These are phyloP conservation scores for Pichia sp. DNA, from an alignment of 1,139 yeast species.

Conservation along the genomic window DNA sequence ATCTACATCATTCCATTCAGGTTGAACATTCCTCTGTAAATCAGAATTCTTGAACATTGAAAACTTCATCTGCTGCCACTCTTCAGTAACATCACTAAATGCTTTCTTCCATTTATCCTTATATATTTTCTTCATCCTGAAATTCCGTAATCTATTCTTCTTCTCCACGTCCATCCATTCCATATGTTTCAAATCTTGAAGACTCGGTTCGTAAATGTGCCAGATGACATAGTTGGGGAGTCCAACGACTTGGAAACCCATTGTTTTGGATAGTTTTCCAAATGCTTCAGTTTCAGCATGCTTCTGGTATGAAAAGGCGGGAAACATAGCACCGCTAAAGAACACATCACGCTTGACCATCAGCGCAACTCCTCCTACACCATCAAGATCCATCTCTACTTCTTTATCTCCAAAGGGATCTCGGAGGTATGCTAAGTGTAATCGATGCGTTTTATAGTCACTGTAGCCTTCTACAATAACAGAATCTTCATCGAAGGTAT, in stretches of 20 bases:
- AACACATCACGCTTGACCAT: constrained; percentile 74
- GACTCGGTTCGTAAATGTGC: constrained; percentile 81
- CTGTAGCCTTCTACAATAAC: constrained; percentile 90
- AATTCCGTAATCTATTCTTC: constrained; percentile 29
- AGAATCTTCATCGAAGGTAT: constrained; percentile 66
- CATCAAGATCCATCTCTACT: constrained; percentile 70
- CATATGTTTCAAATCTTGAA: constrained; percentile 40
- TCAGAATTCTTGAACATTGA: constrained; percentile 26
- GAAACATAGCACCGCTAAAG: constrained; percentile 76
- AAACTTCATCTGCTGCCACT: constrained; percentile 31
- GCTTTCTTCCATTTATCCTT: constrained; percentile 32
- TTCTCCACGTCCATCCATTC: constrained; percentile 41
- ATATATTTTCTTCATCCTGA: constrained; percentile 29
- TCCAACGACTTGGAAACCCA: constrained; percentile 79
- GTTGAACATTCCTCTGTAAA: constrained; percentile 26
- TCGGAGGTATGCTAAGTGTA: constrained; percentile 70
- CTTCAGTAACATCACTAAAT: constrained; percentile 31
- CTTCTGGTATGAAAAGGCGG: constrained; percentile 81
- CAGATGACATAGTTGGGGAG: constrained; percentile 82
- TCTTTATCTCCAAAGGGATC: constrained; percentile 56
- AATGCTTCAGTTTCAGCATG: constrained; percentile 92
- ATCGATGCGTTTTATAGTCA: constrained; percentile 85
- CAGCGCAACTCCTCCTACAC: constrained; percentile 88
- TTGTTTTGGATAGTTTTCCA: constrained; percentile 73
- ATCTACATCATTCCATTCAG: constrained; percentile 34